Base-by-base conservation (phyloP, 2,329 filamentous ascomycete genomes). In the Colletotrichum tabaci region DNA sequence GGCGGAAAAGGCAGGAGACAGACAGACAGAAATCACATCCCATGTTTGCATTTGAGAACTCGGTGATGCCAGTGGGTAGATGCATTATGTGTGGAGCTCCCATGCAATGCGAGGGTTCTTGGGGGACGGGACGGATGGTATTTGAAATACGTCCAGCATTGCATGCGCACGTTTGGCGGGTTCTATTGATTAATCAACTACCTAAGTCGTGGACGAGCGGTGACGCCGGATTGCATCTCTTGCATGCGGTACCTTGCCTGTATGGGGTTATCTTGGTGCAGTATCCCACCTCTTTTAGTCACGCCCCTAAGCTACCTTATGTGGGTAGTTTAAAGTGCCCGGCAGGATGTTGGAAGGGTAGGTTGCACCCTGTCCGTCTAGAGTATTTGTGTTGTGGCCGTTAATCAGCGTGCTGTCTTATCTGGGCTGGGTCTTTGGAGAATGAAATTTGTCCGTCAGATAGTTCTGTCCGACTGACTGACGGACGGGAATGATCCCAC, bases 241-340 rank as follows among this genome's bases (percentile, higher is more conserved):
- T 70, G 67, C 67, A 70, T 61, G n/a, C 42, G 42, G 53, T 58
- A 66, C 30, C 62, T 70, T 55, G 21, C 61, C 61, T 30, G 35
- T 38, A 44, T 16, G 47, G 61, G 42, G 26, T 47, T 35, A 50
- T 44, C 44, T 68, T 57, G 26, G 26, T 30, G 2, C 26, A 5
- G 26, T 30, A 57, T 44, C 50, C 64, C 40, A 47, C 23, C 23
- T 26, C 21, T 7, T 15, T 47, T 26, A 47, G 26, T 30, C 26
- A 30, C 26, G 26, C 26, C 30, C 30, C 30, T 9, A 35, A 1
- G 7, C 30, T 35, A 9, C 30, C 30, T 35, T 35, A 35, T 35
- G 30, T 9, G 30, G 30, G 30, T 35, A 35, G 30, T 35, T 8
- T 9, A 35, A 35, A 35, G 30, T 35, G 30, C 8, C 8, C 9